These are phyloP conservation scores for Malus domestica DNA, from an alignment of 306 rosid genomes.

Conservation along the genomic window ASM211411v1 NC_041800.1:1232501-1233000, in stretches of 20 bases:
- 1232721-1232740: background rate
- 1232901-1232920: background rate
- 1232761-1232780: background rate
- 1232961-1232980: background rate
- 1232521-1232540: slow-evolving; percentile 74
- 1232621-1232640: slow-evolving; percentile 88
- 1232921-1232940: background rate
- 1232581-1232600: slow-evolving; percentile 85
- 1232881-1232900: background rate
- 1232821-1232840: background rate
- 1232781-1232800: background rate
- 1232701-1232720: background rate
- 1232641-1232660: slow-evolving; percentile 42
- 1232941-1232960: background rate
- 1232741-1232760: background rate
- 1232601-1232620: slow-evolving; percentile 96
- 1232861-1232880: background rate
- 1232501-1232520: slow-evolving; percentile 76
- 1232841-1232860: background rate
- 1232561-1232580: slow-evolving; percentile 96
- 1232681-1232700: background rate
- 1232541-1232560: slow-evolving; percentile 85
- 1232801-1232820: background rate
- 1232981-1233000: background rate
- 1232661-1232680: background rate